These are phyloP conservation scores for Raphanus raphanistrum DNA, from an alignment of 345 rosid genomes.

Conservation along the genomic window DNA sequence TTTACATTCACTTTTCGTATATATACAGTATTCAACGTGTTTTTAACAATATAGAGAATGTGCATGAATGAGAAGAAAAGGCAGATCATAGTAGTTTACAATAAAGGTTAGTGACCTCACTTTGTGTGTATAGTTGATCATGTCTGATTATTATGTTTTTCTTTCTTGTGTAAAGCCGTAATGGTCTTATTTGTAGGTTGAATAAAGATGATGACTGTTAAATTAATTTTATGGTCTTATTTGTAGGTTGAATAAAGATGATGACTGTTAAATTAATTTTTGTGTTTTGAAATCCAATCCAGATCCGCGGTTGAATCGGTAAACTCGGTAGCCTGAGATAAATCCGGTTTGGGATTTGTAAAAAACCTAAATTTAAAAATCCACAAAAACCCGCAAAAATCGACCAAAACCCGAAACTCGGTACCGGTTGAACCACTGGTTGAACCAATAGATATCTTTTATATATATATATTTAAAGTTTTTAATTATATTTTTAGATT, in stretches of 20 bases:
- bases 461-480: too few species aligned
- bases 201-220: background rate
- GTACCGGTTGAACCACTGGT: too few species aligned
- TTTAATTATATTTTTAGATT: too few species aligned
- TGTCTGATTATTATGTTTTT: background rate
- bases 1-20: conserved; percentile 14
- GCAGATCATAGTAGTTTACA: conserved; percentile 13
- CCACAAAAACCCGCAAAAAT: too few species aligned
- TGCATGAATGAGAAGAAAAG: conserved; percentile 25
- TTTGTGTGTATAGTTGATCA: conserved; percentile 7
- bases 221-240: background rate
- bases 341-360: too few species aligned
- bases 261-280: too few species aligned
- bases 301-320: too few species aligned
- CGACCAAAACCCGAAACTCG: too few species aligned
- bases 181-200: background rate
- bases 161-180: background rate
- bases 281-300: too few species aligned
- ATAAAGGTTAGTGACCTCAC: conserved; percentile 28
- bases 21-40: conserved; percentile 21
- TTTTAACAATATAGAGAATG: conserved; percentile 14
- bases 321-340: too few species aligned
- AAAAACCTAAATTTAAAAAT: too few species aligned
- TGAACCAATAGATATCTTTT: too few species aligned
- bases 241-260: background rate